phyloP scores from a whole-genome alignment of 306 rosid species.

The Oemleria cerasiformis region DNA sequence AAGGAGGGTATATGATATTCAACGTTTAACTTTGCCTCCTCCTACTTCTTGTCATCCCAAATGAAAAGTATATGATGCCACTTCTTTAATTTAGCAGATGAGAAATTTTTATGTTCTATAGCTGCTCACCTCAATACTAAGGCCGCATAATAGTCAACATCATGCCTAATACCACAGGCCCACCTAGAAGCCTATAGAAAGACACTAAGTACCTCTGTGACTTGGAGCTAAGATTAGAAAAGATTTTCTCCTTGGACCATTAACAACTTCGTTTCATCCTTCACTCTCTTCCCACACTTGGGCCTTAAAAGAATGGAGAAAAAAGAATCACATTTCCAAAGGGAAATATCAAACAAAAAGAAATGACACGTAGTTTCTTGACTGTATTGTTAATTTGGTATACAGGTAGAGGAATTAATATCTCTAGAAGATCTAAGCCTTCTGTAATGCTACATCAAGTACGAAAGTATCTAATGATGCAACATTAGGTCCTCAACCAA shows the following conservation, averaged over 20 bases:
- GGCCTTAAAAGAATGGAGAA: not conserved
- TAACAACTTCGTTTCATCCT: not conserved
- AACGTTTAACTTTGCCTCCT: not conserved
- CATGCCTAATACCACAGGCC: not conserved
- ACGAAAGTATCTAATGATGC: not conserved
- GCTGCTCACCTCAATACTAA: not conserved
- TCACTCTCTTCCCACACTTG: not conserved
- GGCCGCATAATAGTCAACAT: not conserved
- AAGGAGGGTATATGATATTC: not conserved
- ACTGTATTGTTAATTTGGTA: not conserved
- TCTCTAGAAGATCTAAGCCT: not conserved
- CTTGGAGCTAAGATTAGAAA: not conserved
- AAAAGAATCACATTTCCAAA: not conserved
- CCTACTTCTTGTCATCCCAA: not conserved
- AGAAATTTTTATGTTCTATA: not conserved
- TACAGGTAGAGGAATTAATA: not conserved
- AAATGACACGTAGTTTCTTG: not conserved
- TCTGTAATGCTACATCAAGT: not conserved
- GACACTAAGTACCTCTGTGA: not conserved
- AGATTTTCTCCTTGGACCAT: not conserved
- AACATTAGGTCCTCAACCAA: not conserved
- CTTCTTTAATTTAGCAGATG: not conserved
- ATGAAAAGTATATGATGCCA: not conserved
- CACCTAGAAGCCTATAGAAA: not conserved
- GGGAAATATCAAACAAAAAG: not conserved